Evolutionary conservation across 2,329 filamentous ascomycete genomes (phyloP).

Genomic region (Lojkania enalia): DNA sequence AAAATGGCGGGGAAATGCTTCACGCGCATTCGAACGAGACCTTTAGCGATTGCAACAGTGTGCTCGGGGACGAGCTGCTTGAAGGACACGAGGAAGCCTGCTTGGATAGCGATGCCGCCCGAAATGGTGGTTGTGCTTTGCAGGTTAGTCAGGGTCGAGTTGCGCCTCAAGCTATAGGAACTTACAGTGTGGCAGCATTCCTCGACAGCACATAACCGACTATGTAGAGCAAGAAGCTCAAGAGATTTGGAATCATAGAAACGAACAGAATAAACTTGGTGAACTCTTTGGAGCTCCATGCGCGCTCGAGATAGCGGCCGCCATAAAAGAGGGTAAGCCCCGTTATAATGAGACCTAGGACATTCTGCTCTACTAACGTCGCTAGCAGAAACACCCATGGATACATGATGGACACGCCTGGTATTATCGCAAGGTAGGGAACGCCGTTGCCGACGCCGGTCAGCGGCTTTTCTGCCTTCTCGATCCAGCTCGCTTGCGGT

Average conservation of each 20-base stretch:
- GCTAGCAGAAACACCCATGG: constrained; percentile 91
- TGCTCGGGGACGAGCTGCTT: constrained; percentile 97
- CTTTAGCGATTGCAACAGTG: constrained; percentile 90
- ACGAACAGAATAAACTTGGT: constrained; percentile 84
- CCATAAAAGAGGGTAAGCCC: constrained; percentile 84
- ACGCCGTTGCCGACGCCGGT: constrained; percentile 64
- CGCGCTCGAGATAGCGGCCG: constrained; percentile 90
- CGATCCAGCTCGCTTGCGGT: constrained; percentile 44
- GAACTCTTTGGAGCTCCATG: constrained; percentile 91
- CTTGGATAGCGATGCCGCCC: constrained; percentile 86
- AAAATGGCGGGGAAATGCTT: constrained; percentile 78
- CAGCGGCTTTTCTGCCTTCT: constrained; percentile 50
- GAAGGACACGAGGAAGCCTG: constrained; percentile 92
- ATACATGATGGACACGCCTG: constrained; percentile 79
- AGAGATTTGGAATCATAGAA: constrained; percentile 76
- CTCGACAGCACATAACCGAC: constrained; percentile 72
- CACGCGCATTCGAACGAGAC: constrained; percentile 85
- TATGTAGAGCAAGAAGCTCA: constrained; percentile 74
- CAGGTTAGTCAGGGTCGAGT: constrained; percentile 15
- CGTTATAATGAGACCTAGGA: constrained; percentile 81
- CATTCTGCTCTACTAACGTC: constrained; percentile 88
- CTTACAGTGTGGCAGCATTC: constrained; percentile 70
- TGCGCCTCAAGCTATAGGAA: constrained; percentile 17
- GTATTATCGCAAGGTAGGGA: constrained; percentile 86
- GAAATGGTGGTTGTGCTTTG: constrained; percentile 74